Evolutionary conservation across 192 early-diverging fungal species (phyloP), one percentile per base, ranked within the genome.

Genomic region (Jimgerdemannia flammicorona): DNA sequence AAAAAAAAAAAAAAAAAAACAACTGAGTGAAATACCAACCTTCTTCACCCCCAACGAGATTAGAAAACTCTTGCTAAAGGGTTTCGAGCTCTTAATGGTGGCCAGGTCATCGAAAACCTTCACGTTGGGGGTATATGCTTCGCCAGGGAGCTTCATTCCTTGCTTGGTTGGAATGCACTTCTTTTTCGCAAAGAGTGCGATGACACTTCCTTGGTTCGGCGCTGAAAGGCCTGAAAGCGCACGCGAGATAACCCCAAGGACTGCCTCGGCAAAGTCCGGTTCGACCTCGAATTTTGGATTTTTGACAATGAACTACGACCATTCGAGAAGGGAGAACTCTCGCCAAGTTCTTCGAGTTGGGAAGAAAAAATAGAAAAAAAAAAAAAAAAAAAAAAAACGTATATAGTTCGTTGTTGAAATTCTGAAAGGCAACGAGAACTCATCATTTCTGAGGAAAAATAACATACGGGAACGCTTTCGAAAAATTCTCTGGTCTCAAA

Each of bases 101-200:
- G 96, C 93, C 29, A 97, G 80, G 77, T 96, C 94, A 11, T 87
- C 88, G 81, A 97, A 96, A 2, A 97, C 75, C 4, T 90, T 93
- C 0, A 95, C 96, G 11, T 80, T 89, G n/a, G 80, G 80, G 79
- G 96, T 95, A 75, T 97, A 97, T 0, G 91, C 80, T 18, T 95
- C 92, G 6, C 67, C 72, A 0, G 95, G 93, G 0, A 83, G 3
- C 44, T 88, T 84, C 74, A 95, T 81, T 8, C 95, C 94, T 9
- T 80, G 77, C 67, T 86, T 85, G 4, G 95, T 95, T 3, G 89
- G 88, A 39, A 96, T 89, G 77, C 93, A 95, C 40, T 68, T 83
- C 76, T 88, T 88, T 17, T 74, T 64, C 10, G 72, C 40, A 3
- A 89, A 63, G 42, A 85, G 40, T 2, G 71, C 67, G 19, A 75